Percentiles rank a stretch among this genome's conserved stretches.
phyloP scores from a whole-genome alignment of 108 stramenopile genomes.

The Nitzschia sp. region DNA sequence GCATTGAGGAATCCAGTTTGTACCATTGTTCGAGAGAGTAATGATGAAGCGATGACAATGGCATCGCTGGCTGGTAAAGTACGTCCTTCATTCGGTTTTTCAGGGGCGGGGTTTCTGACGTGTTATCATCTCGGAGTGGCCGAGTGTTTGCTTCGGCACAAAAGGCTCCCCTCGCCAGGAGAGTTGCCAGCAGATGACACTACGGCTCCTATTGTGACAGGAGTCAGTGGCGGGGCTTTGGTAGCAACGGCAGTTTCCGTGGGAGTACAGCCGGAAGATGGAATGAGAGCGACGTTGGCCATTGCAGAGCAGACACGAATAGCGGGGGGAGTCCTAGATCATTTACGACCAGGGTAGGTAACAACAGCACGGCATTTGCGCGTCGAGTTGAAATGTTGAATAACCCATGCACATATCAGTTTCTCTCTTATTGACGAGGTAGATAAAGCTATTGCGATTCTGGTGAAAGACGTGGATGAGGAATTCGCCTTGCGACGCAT shows the following conservation, averaged over 20 bases:
- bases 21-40: too few relatives aligned
- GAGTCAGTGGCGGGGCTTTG: slow-evolving; percentile 69
- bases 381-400: too few relatives aligned
- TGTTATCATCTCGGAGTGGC: slow-evolving; percentile 69
- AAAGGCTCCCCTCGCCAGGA: slow-evolving; percentile 23
- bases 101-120: slow-evolving; percentile 69
- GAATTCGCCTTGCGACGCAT: slow-evolving; percentile 41
- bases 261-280: slow-evolving; percentile 56
- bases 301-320: slow-evolving; percentile 49
- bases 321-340: slow-evolving; percentile 40
- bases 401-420: slow-evolving; percentile 2
- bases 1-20: too few relatives aligned
- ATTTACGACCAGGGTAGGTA: slow-evolving; percentile 43
- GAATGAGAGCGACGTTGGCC: slow-evolving; percentile 50
- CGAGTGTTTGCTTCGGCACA: slow-evolving; percentile 48
- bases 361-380: background rate
- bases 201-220: slow-evolving; percentile 39
- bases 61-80: background rate
- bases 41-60: too few relatives aligned
- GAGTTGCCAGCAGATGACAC: background rate
- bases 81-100: slow-evolving; percentile 17
- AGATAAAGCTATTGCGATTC: slow-evolving; percentile 35
- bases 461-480: slow-evolving; percentile 45
- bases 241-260: slow-evolving; percentile 46
- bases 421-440: slow-evolving; percentile 70